These are phyloP conservation scores for Lodderomyces parapsilosis DNA, from an alignment of 1,139 yeast genomes.

Conservation along the genomic window DNA sequence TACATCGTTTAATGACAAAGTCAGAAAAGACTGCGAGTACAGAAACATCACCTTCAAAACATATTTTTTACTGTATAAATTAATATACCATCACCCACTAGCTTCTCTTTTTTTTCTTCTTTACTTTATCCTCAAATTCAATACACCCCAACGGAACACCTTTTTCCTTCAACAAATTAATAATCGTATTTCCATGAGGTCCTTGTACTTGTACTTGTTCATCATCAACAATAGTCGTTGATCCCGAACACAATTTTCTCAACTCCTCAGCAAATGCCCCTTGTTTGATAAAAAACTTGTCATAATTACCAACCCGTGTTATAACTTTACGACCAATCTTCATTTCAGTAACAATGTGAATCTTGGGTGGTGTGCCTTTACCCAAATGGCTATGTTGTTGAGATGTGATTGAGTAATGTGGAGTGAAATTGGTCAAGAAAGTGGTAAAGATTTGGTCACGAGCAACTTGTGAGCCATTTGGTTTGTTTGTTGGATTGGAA, in stretches of 20 bases:
- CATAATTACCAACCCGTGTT: slow-evolving; percentile 71
- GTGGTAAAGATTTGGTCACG: slow-evolving; percentile 55
- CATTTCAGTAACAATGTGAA: slow-evolving; percentile 67
- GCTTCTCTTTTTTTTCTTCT: slow-evolving; percentile 48
- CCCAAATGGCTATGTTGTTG: slow-evolving; percentile 29
- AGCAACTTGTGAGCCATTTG: slow-evolving; percentile 21
- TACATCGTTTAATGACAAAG: too few relatives aligned
- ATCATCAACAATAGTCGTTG: slow-evolving; percentile 64
- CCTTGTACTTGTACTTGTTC: slow-evolving; percentile 72
- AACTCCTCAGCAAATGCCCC: slow-evolving; percentile 66
- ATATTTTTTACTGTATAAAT: too few relatives aligned
- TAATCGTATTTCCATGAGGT: slow-evolving; percentile 68
- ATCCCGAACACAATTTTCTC: slow-evolving; percentile 82
- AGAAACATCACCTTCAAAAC: too few relatives aligned
- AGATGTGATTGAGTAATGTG: slow-evolving; percentile 50
- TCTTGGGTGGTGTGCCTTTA: slow-evolving; percentile 69
- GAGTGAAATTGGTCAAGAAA: slow-evolving; percentile 54
- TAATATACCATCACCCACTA: background rate
- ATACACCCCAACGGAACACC: slow-evolving; percentile 74
- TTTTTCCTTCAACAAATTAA: slow-evolving; percentile 55
- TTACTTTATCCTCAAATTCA: slow-evolving; percentile 62
- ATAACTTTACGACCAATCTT: slow-evolving; percentile 81
- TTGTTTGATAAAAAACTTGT: slow-evolving; percentile 64
- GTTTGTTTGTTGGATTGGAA: slow-evolving; percentile 23
- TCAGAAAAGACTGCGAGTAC: too few relatives aligned